Evolutionary conservation across 768 basidiomycete genomes (phyloP), one percentile per base, ranked within the genome.

Genomic region (Russula griseocarnosa): DNA sequence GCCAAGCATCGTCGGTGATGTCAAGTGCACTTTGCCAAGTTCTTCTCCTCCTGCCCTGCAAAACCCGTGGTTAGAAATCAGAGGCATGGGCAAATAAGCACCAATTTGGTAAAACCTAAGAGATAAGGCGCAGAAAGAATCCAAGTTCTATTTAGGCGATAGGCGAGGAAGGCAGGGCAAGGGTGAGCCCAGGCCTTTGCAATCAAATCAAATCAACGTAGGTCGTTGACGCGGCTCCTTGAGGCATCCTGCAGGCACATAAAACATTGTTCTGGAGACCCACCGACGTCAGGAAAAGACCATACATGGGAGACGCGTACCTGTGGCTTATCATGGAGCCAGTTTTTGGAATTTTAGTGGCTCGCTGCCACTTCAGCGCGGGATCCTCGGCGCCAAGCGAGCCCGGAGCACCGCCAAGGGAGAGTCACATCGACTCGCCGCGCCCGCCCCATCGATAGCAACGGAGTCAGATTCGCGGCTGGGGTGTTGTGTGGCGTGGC

Each of bases 181-280:
- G 20, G 42, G 18, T 9, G 8, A n/a, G 70, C 28, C 78, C 79
- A 80, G 26, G 55, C 56, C 7, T 68, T 65, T 4, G 68, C 69
- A 7, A 58, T 24, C 46, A 76, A 58, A 58, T 30, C 30, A 67
- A 76, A 74, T 14, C 75, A 69, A 60, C 79, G 76, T 34, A 79
- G 66, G 4, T 73, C 69, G 16, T 79, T 16, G 6, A 20, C 7
- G 18, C 40, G 74, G 13, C 79, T 70, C 66, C 0, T 69, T 56
- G 0, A 77, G 78, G 50, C 79, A 79, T 14, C 77, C 78, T 1
- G 78, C 78, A 60, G 79, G 80, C 40, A 20, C 4, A 68, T 75
- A 78, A 14, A 78, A 59, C 28, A n/a, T 66, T 73, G 18, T 62
- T 71, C 76, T 36, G 34, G 3, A 13, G 3, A 13, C 10, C 8